Evolutionary conservation across 2,329 filamentous ascomycete genomes (phyloP).

Genomic region (Fusarium brevicatenulatum): DNA sequence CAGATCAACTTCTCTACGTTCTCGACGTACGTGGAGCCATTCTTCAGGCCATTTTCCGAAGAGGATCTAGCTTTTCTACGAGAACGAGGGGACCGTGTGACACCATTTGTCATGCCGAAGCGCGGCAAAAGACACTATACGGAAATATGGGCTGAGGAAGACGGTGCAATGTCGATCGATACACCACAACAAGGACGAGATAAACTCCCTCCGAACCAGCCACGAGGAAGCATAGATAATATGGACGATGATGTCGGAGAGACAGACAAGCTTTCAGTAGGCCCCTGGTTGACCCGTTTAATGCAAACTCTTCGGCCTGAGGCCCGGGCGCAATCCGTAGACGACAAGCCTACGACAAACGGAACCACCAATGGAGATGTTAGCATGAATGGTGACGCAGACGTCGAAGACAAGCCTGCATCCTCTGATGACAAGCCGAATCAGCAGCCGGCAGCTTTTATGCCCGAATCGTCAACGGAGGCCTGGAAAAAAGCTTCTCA

Average conservation of each 20-base stretch:
- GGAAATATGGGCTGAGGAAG: slow-evolving; percentile 94
- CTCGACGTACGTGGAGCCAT: slow-evolving; percentile 90
- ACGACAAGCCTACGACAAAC: slow-evolving; percentile 67
- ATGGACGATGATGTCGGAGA: slow-evolving; percentile 88
- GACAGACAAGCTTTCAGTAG: slow-evolving; percentile 88
- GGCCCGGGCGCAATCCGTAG: slow-evolving; percentile 63
- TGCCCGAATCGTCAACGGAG: slow-evolving; percentile 80
- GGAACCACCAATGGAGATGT: slow-evolving; percentile 65
- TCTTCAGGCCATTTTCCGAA: slow-evolving; percentile 87
- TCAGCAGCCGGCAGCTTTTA: slow-evolving; percentile 77
- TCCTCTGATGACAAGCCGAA: slow-evolving; percentile 51
- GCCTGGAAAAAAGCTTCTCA: slow-evolving; percentile 82
- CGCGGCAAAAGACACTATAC: slow-evolving; percentile 87
- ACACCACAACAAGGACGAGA: slow-evolving; percentile 69
- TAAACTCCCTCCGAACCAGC: slow-evolving; percentile 79
- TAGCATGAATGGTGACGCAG: slow-evolving; percentile 62
- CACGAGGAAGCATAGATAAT: slow-evolving; percentile 85
- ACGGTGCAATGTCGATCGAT: slow-evolving; percentile 81
- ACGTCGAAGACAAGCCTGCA: slow-evolving; percentile 50
- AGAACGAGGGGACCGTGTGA: slow-evolving; percentile 85
- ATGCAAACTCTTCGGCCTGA: slow-evolving; percentile 85
- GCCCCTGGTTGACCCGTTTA: slow-evolving; percentile 84
- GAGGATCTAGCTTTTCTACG: slow-evolving; percentile 94
- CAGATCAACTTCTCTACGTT: slow-evolving; percentile 96
- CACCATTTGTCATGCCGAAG: slow-evolving; percentile 86